These are phyloP conservation scores for Penicillium palitans DNA, from an alignment of 2,329 filamentous ascomycete genomes.

Conservation along the genomic window DNA sequence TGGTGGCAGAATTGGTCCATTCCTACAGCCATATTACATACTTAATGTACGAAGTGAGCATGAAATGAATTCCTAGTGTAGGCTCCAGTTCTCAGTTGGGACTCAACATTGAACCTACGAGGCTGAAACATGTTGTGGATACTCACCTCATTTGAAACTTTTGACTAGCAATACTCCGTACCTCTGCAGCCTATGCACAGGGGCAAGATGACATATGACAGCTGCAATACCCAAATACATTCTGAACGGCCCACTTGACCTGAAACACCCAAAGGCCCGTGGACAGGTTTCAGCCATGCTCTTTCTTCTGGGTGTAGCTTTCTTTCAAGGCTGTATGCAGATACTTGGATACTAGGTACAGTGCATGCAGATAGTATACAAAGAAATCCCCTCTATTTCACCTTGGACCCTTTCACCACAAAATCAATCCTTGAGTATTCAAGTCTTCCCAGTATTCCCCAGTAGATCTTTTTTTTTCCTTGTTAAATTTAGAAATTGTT, in stretches of 20 bases:
- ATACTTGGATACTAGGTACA: background rate
- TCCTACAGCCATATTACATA: no score
- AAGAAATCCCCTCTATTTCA: background rate
- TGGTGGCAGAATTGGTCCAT: no score
- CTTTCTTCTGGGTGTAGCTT: background rate
- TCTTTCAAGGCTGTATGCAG: background rate
- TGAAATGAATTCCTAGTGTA: no score
- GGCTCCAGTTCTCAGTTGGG: background rate
- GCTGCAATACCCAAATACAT: background rate
- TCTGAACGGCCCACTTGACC: background rate
- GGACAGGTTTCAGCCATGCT: conserved; percentile 1
- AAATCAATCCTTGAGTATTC: background rate
- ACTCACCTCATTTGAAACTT: no score
- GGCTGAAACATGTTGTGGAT: no score
- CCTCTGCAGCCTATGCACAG: no score
- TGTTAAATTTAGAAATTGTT: background rate
- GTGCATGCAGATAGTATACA: background rate
- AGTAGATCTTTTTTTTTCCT: background rate
- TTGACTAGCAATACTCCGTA: no score
- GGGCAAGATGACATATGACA: background rate
- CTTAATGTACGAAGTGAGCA: no score
- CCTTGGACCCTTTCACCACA: background rate
- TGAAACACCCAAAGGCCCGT: background rate
- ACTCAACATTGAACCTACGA: no score
- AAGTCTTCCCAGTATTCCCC: background rate